Evolutionary conservation across 2,329 filamentous ascomycete species (phyloP), one percentile per base, ranked within the genome.

Genomic region (Xylaria polymorpha): DNA sequence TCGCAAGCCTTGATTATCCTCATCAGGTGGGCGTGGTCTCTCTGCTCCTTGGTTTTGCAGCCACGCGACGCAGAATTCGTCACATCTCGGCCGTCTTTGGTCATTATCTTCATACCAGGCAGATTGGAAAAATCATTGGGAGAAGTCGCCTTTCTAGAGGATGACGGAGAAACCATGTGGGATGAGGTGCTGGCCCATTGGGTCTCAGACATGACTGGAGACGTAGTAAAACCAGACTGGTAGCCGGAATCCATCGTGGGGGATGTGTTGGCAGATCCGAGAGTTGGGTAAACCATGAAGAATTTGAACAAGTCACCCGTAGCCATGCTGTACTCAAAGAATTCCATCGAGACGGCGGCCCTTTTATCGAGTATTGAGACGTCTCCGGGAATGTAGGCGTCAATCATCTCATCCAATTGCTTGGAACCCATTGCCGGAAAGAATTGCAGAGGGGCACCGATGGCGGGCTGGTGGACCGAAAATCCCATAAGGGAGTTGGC

Each of bases 1-100:
- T 89, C 86, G 77, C 89, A 91, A n/a, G 89, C 89, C 81, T 90
- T 90, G 77, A 90, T 87, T 76, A 89, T 88, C 68, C 89, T 83
- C 87, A 91, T 91, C 56, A 90, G 80, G 73, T 90, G 88, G 6
- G 89, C 89, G 75, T 90, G 89, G 62, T 90, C 88, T 41, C 89
- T 85, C 81, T 91, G 88, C 81, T 90, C 88, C 83, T 89, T 89
- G 61, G 89, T 89, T 81, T 90, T 91, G 78, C 85, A 88, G 41
- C 88, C 88, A 46, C 88, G 84, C 18, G 87, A 88, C 15, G 87
- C 87, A 64, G 85, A 84, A 78, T 89, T 87, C 53, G 89, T 91
- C 65, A 91, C 85, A 76, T 91, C 89, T 50, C 81, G 80, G 57
- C 89, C 89, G 71, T 89, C 88, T 77, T 84, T 86, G 67, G 88